These are phyloP conservation scores for Trichoderma pleuroti DNA, from an alignment of 2,329 filamentous ascomycete species.

Conservation along the genomic window DNA sequence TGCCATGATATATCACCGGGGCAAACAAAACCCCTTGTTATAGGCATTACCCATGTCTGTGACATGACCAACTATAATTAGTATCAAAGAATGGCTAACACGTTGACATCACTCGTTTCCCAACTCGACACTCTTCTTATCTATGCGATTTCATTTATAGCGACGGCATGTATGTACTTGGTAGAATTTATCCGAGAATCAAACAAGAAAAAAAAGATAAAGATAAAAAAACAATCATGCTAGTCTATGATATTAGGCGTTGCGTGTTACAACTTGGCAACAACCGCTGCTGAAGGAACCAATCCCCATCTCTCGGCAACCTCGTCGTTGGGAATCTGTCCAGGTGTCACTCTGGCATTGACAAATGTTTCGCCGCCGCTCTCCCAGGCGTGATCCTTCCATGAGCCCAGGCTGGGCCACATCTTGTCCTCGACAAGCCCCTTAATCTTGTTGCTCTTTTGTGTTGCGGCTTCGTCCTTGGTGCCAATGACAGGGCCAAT, in stretches of 20 bases:
- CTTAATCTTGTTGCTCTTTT: conserved; percentile 32
- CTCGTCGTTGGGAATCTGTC: conserved; percentile 32
- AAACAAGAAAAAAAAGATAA: background rate
- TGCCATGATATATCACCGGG: background rate
- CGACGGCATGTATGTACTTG: background rate
- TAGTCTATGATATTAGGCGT: conserved; percentile 3
- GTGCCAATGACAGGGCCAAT: conserved; percentile 40
- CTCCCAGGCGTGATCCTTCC: conserved; percentile 63
- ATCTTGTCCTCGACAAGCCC: conserved; percentile 42
- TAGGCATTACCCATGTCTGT: background rate
- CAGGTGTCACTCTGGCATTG: conserved; percentile 34
- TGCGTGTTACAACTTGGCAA: conserved; percentile 29
- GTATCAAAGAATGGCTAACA: background rate
- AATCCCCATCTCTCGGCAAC: conserved; percentile 28
- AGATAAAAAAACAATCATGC: background rate
- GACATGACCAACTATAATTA: background rate
- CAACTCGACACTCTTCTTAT: background rate
- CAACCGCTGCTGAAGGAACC: conserved; percentile 25
- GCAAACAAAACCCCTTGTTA: background rate
- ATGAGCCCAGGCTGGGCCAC: conserved; percentile 56
- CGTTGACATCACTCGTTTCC: background rate
- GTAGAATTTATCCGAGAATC: background rate
- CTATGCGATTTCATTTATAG: background rate
- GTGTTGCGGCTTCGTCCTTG: conserved; percentile 29
- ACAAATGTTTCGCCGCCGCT: conserved; percentile 51